Percentiles rank a stretch among this genome's conserved stretches.
Conservation (phyloP, 2,329 filamentous ascomycete species). For the Penicillium sp. region DNA sequence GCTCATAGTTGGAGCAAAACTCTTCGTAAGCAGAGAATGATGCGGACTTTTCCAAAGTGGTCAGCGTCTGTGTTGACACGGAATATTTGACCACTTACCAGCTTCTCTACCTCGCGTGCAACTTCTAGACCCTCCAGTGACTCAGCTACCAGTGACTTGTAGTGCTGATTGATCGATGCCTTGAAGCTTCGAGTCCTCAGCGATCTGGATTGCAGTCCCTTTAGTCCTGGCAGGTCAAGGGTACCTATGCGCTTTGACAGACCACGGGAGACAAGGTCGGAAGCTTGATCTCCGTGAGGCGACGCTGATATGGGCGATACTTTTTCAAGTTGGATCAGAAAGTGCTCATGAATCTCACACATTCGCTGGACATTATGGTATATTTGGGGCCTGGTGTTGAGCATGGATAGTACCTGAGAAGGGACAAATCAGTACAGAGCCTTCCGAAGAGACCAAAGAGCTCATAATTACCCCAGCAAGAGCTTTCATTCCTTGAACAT, state of each 20-base stretch:
- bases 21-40: slow-evolving; percentile 87
- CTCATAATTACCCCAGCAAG: slow-evolving; percentile 68
- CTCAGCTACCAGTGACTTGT: slow-evolving; percentile 47
- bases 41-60: slow-evolving; percentile 61
- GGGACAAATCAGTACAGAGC: slow-evolving; percentile 29
- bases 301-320: slow-evolving; percentile 62
- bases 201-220: slow-evolving; percentile 26
- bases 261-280: slow-evolving; percentile 24
- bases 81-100: slow-evolving; percentile 38
- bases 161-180: slow-evolving; percentile 25
- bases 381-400: slow-evolving; percentile 71
- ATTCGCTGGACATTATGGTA: slow-evolving; percentile 78
- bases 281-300: slow-evolving; percentile 19
- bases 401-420: slow-evolving; percentile 67
- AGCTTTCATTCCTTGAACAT: slow-evolving; percentile 82
- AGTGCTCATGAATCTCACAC: slow-evolving; percentile 75
- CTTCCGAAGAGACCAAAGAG: not conserved
- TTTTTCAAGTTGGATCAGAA: slow-evolving; percentile 71
- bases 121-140: slow-evolving; percentile 55
- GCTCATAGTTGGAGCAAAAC: slow-evolving; percentile 84
- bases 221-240: slow-evolving; percentile 45
- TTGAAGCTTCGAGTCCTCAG: slow-evolving; percentile 31
- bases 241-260: slow-evolving; percentile 50
- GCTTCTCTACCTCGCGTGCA: slow-evolving; percentile 52
- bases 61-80: slow-evolving; percentile 41